Conservation (phyloP, 257 asterid species). For the Solanum bukasovii region DNA sequence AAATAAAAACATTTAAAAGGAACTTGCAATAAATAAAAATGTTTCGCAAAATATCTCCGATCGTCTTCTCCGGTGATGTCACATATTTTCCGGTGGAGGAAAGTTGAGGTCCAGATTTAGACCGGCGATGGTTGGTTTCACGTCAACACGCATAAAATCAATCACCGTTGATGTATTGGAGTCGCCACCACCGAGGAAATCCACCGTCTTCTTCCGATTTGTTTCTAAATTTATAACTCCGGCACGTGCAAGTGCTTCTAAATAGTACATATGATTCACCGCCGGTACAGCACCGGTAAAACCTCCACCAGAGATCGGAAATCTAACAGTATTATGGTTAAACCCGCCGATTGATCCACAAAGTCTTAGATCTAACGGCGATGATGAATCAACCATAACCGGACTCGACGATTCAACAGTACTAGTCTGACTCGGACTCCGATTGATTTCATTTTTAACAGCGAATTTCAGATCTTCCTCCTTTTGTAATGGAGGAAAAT, state of each 20-base stretch:
- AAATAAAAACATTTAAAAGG: neutral
- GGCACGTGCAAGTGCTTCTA: constrained; percentile 3
- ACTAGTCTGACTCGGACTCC: constrained; percentile 40
- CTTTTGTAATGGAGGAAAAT: constrained; percentile 23
- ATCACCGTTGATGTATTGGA: constrained; percentile 15
- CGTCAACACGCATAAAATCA: constrained; percentile 6
- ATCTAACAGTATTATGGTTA: no score
- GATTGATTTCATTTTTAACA: neutral
- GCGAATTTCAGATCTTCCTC: neutral
- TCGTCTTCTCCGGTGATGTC: neutral
- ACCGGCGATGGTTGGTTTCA: neutral
- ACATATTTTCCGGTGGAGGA: constrained; percentile 10
- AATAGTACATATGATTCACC: neutral
- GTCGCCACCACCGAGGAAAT: constrained; percentile 3
- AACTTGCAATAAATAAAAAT: neutral
- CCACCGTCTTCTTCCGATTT: neutral
- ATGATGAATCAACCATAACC: constrained; percentile 9
- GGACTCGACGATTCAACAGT: constrained; percentile 35
- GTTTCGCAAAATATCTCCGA: neutral
- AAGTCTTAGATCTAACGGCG: constrained; percentile 15
- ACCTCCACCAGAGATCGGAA: neutral
- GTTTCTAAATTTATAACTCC: neutral
- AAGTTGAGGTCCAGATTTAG: constrained; percentile 14
- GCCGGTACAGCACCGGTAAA: neutral
- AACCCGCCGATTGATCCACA: constrained; percentile 1